phyloP scores from a whole-genome alignment of 495 filamentous ascomycete species.

The Penicillium odoratum region DNA sequence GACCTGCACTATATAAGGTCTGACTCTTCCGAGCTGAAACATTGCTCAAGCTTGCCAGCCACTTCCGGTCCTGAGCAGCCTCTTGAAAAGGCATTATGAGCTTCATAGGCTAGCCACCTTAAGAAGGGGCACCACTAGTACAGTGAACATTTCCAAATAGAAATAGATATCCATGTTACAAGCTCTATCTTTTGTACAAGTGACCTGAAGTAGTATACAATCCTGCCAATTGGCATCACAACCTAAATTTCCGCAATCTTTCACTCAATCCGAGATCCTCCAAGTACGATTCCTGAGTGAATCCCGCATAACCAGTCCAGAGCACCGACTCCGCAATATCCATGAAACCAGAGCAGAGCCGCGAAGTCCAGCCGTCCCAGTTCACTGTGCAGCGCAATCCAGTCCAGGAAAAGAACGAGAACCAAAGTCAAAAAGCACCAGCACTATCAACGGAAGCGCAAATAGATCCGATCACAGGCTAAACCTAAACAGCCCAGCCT shows the following conservation, averaged over 20 bases:
- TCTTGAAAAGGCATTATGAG: background rate
- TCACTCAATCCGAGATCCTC: background rate
- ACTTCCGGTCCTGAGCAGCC: background rate
- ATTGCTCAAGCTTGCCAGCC: background rate
- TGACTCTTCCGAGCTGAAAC: background rate
- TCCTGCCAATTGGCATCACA: background rate
- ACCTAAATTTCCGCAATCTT: background rate
- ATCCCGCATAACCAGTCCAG: too few relatives aligned
- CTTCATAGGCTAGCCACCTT: background rate
- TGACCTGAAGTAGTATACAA: slow-evolving; percentile 10
- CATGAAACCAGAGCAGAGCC: too few relatives aligned
- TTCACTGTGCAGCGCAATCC: too few relatives aligned
- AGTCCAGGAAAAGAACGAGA: too few relatives aligned
- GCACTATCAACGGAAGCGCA: too few relatives aligned
- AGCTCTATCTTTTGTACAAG: slow-evolving; percentile 10
- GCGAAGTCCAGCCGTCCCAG: too few relatives aligned
- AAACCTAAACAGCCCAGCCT: too few relatives aligned
- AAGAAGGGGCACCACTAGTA: background rate
- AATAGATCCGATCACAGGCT: background rate
- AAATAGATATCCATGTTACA: background rate
- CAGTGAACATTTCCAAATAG: background rate
- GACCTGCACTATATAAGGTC: background rate
- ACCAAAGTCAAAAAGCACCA: too few relatives aligned
- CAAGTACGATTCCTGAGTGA: background rate
- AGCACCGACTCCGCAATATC: too few relatives aligned